Evolutionary conservation across 257 asterid genomes (phyloP).

Genomic region (Capsicum rhomboideum): DNA sequence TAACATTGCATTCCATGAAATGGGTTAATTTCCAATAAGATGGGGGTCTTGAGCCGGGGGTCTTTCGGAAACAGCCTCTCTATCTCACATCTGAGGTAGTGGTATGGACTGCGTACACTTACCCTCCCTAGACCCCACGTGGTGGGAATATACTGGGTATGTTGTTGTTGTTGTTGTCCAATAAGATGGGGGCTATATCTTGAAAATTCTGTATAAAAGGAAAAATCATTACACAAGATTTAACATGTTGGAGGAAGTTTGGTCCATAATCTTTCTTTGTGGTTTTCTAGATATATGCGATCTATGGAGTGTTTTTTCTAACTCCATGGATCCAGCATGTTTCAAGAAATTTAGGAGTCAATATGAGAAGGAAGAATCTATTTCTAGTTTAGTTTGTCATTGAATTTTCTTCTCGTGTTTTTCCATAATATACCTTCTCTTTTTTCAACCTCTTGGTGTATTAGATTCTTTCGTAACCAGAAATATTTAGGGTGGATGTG

Average conservation of each 20-base stretch:
- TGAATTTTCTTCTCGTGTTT: not conserved
- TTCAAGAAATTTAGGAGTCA: not conserved
- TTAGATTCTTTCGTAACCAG: not conserved
- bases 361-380: not conserved
- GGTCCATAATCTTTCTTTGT: not conserved
- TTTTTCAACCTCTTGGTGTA: not conserved
- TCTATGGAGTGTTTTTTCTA: not conserved
- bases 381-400: not conserved
- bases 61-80: too few species aligned
- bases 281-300: not conserved
- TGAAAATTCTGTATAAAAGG: not conserved
- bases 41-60: too few species aligned
- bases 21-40: not conserved
- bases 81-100: too few species aligned
- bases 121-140: too few species aligned
- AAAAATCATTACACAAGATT: not conserved
- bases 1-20: not conserved
- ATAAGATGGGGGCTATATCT: not conserved
- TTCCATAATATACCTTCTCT: not conserved
- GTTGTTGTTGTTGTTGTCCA: too few species aligned
- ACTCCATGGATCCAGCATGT: not conserved
- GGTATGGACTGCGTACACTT: too few species aligned
- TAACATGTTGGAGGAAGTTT: not conserved
- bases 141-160: too few species aligned
- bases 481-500: not conserved